Conservation (phyloP, 1,284 basidiomycete genomes). For the Thecaphora frezii region DNA sequence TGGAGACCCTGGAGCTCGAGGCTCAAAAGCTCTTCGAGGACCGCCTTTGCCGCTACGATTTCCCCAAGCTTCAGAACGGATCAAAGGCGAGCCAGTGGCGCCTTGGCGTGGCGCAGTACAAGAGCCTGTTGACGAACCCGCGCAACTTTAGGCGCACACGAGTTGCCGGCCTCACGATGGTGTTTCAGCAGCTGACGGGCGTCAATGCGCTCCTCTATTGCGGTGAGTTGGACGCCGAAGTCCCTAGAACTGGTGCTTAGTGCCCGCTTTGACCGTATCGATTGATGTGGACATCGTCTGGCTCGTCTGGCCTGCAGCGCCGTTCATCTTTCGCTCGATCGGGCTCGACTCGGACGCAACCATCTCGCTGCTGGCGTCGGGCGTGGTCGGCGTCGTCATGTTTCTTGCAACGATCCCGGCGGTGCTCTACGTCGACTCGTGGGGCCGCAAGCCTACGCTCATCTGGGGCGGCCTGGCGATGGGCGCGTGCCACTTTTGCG, state of each 20-base stretch:
- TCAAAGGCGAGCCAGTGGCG: slow-evolving; percentile 66
- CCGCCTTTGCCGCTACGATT: slow-evolving; percentile 36
- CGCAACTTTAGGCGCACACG: slow-evolving; percentile 67
- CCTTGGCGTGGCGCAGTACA: slow-evolving; percentile 65
- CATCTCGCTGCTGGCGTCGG: slow-evolving; percentile 69
- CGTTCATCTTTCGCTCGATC: slow-evolving; percentile 69
- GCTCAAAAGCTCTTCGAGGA: slow-evolving; percentile 64
- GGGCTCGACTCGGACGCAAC: slow-evolving; percentile 68
- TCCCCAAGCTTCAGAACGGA: slow-evolving; percentile 70
- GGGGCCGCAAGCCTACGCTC: slow-evolving; percentile 64
- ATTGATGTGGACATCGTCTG: slow-evolving; percentile 13
- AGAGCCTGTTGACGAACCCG: slow-evolving; percentile 60
- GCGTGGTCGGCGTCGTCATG: slow-evolving; percentile 77
- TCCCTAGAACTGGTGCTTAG: neutral
- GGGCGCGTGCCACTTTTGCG: slow-evolving; percentile 71
- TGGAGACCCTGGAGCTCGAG: slow-evolving; percentile 80
- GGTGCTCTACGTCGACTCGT: slow-evolving; percentile 71
- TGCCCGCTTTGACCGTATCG: slow-evolving; percentile 54
- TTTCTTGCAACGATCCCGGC: slow-evolving; percentile 74
- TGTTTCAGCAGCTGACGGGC: slow-evolving; percentile 75
- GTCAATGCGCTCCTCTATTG: slow-evolving; percentile 71
- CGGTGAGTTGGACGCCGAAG: too few relatives aligned
- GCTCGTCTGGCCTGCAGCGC: too few relatives aligned
- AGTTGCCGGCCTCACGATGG: slow-evolving; percentile 71
- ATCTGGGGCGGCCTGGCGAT: slow-evolving; percentile 70